Percentiles rank a stretch among this genome's conserved stretches.
Evolutionary conservation across 1,284 basidiomycete genomes (phyloP).

Genomic region (Tylopilus sp.): DNA sequence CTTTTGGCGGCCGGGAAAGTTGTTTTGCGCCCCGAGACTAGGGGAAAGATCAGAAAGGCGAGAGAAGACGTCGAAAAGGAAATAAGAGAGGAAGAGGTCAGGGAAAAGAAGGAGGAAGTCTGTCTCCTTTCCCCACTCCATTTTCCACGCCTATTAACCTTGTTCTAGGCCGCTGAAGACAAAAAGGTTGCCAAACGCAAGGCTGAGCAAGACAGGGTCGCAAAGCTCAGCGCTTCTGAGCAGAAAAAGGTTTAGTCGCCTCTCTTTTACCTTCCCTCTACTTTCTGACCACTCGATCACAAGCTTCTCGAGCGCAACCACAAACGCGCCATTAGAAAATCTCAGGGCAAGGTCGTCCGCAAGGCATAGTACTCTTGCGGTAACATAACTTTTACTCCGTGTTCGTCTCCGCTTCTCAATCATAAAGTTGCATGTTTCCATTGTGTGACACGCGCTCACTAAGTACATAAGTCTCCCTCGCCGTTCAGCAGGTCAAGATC

Average conservation of each 20-base stretch:
- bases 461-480: background rate
- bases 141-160: background rate
- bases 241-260: slow-evolving; percentile 66
- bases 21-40: slow-evolving; percentile 75
- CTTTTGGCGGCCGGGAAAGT: slow-evolving; percentile 47
- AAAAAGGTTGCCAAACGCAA: slow-evolving; percentile 71
- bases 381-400: slow-evolving; percentile 2
- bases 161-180: slow-evolving; percentile 51
- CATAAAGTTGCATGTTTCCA: slow-evolving; percentile 10
- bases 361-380: slow-evolving; percentile 18
- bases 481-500: slow-evolving; percentile 10
- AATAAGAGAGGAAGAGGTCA: slow-evolving; percentile 63
- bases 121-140: slow-evolving; percentile 8
- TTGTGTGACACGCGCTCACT: slow-evolving; percentile 14
- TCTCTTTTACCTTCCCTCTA: background rate
- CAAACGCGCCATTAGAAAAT: slow-evolving; percentile 65
- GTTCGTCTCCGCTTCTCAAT: slow-evolving; percentile 5
- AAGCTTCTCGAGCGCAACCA: slow-evolving; percentile 73
- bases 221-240: slow-evolving; percentile 74
- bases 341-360: slow-evolving; percentile 56
- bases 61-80: slow-evolving; percentile 68
- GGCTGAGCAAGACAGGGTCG: slow-evolving; percentile 67
- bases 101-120: slow-evolving; percentile 70
- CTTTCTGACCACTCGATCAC: background rate
- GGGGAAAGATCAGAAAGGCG: slow-evolving; percentile 65